Evolutionary conservation across 768 basidiomycete species (phyloP), one percentile per base, ranked within the genome.

Genomic region (Lactifluus volemus): DNA sequence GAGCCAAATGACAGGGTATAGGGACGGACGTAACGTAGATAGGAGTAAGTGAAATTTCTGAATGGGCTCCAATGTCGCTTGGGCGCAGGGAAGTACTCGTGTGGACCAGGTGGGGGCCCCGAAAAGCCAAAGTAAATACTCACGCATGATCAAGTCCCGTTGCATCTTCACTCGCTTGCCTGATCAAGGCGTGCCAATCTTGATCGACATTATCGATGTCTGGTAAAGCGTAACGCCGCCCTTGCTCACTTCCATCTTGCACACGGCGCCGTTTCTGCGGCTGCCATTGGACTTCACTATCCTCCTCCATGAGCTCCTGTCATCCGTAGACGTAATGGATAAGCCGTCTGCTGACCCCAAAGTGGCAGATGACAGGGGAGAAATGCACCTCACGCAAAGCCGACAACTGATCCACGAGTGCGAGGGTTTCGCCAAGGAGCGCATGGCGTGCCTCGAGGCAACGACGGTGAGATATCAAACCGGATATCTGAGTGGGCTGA

Each of bases 381-480:
- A 61, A 53, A 60, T 70, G 64, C 64, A 88, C 89, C 75, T 86
- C 83, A 71, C 89, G 85, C 34, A 92, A 71, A 48, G 81, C 76
- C 64, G 81, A 81, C 30, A 93, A 71, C 60, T 89, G 86, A 55
- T 88, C 80, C 5, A 84, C 83, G 36, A 93, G 74, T 25, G 72
- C 68, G 52, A 77, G 70, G 3, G 86, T 81, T 70, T 89, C 86
- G 48, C 78, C 75, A 10, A 92, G 70, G 74, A 90, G 76, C 51
- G 74, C 76, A 42, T 75, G 64, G 21, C 86, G 68, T 8, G 81
- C 75, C 38, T 76, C 72, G 41, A 73, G 77, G 61, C 79, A 79
- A 48, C 77, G 74, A 8, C 73, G 67, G 55, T 71, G 67, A 51
- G 55, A 65, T 32, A 60, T 61, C 65, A 70, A 72, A 55, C 55